Base-by-base conservation (phyloP, 2,329 filamentous ascomycete genomes). In the Xylaria sp. region DNA sequence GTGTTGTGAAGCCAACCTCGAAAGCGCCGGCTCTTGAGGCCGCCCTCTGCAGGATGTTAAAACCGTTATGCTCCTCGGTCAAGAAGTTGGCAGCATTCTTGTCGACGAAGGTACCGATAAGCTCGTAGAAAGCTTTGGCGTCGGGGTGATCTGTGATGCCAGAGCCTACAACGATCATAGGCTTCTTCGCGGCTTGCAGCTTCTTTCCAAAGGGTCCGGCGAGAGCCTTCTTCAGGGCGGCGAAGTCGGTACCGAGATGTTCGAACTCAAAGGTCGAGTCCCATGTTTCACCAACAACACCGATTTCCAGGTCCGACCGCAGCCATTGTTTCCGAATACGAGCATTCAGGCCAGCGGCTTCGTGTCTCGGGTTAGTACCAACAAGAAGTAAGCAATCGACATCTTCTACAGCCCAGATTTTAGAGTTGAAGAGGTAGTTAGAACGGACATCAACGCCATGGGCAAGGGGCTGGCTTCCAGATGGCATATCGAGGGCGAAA, bases 291-390 rank as follows among this genome's bases (percentile, higher is more conserved):
- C 96, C 96, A 74, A 99, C 90, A 67, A 98, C 89, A 72, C 92
- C 96, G 75, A 99, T 89, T 80, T 98, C 92, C 27, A 99, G 89
- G 75, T 98, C 94, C 42, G 96, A 98, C 74, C 94, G 91, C 74
- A 99, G 86, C 92, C 95, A 99, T 81, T 98, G 94, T 86, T 99
- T 99, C 77, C 96, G 89, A 78, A 99, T 99, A 74, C 96, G 93
- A 72, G 95, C 94, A 78, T 99, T 99, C 53, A 99, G 88, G 56
- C 96, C 93, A 65, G 96, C 93, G 69, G 96, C 96, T 83, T 99
- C 96, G 78, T 97, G 93, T 74, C 96, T 90, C 48, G 96, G 92
- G 85, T 99, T 99, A 79, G 93, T 98, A 74, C 95, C 96, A 71
- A 99, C 89, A 67, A 99, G 90, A 62, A 99, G 90, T 68, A 99